These are phyloP conservation scores for Alternaria gansuensis DNA, from an alignment of 2,329 filamentous ascomycete species.

Conservation along the genomic window DNA sequence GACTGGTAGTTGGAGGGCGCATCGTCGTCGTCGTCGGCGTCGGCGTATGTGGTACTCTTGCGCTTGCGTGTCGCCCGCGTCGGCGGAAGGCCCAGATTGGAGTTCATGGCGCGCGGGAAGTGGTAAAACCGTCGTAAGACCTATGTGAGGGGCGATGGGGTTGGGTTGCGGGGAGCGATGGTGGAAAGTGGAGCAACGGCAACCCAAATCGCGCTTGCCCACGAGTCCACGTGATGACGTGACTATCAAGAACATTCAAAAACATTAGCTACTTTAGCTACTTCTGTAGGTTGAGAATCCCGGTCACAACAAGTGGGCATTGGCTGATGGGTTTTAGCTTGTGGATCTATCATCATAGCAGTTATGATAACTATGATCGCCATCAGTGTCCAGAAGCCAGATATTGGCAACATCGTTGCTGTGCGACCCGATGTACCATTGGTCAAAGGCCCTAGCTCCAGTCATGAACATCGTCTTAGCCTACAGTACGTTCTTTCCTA, in stretches of 20 bases:
- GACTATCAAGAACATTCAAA: conserved; percentile 69
- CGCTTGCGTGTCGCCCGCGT: conserved; percentile 34
- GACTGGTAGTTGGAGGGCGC: conserved; percentile 5
- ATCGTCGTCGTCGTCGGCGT: conserved; percentile 24
- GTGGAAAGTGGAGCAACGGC: conserved; percentile 8
- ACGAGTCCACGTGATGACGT: conserved; percentile 25
- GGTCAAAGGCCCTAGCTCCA: conserved; percentile 39
- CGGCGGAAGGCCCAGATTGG: neutral
- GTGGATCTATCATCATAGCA: conserved; percentile 69
- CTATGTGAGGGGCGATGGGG: neutral
- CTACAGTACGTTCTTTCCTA: conserved; percentile 60
- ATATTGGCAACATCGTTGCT: conserved; percentile 41
- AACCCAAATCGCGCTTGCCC: conserved; percentile 12
- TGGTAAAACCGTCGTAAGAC: neutral
- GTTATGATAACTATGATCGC: conserved; percentile 73
- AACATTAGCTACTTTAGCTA: conserved; percentile 70
- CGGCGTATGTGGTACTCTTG: conserved; percentile 25
- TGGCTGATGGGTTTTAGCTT: conserved; percentile 55
- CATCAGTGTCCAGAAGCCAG: conserved; percentile 63
- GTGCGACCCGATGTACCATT: conserved; percentile 35
- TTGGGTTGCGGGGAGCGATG: neutral
- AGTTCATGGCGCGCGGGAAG: conserved; percentile 5
- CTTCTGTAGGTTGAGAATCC: conserved; percentile 56
- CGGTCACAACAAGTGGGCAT: conserved; percentile 18
- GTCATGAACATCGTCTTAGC: conserved; percentile 73